Evolutionary conservation across 495 filamentous ascomycete genomes (phyloP).

Genomic region (Penicillium crystallinum): DNA sequence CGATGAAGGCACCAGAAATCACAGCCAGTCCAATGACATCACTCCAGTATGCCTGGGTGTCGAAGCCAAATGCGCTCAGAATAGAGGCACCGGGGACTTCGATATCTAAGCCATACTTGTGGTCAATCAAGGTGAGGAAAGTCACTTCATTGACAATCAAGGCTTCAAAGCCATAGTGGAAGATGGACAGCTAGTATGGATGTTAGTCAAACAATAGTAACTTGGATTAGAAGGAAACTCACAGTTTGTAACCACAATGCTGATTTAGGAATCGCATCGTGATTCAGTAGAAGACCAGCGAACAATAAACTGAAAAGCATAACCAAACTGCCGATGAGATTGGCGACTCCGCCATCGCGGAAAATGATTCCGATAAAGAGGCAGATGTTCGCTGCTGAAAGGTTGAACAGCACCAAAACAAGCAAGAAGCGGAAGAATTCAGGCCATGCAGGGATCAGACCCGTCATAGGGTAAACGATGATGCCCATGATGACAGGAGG

Average conservation of each 20-base stretch:
- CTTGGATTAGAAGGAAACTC: constrained; percentile 24
- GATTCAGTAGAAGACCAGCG: constrained; percentile 87
- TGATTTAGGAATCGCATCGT: constrained; percentile 79
- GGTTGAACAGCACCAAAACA: constrained; percentile 90
- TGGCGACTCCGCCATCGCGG: constrained; percentile 87
- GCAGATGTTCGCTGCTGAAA: constrained; percentile 87
- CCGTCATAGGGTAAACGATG: constrained; percentile 97
- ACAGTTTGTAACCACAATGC: constrained; percentile 84
- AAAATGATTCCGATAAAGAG: constrained; percentile 96
- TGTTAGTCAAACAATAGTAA: neutral
- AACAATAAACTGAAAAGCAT: constrained; percentile 98
- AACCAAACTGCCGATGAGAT: constrained; percentile 88
- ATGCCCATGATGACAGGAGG: constrained; percentile 95
- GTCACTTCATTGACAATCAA: constrained; percentile 96
- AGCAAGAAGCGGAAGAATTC: constrained; percentile 91
- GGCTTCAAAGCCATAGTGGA: constrained; percentile 96
- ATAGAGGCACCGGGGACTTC: constrained; percentile 94
- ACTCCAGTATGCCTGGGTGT: constrained; percentile 74
- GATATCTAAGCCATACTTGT: constrained; percentile 93
- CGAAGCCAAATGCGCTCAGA: constrained; percentile 87
- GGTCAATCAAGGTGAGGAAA: constrained; percentile 82
- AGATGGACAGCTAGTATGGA: constrained; percentile 75
- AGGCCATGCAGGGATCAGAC: constrained; percentile 74
- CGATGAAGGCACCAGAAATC: constrained; percentile 76
- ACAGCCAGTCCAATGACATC: constrained; percentile 79